phyloP scores from a whole-genome alignment of 352 stramenopile genomes.

The Globisporangium megalacanthum region DNA sequence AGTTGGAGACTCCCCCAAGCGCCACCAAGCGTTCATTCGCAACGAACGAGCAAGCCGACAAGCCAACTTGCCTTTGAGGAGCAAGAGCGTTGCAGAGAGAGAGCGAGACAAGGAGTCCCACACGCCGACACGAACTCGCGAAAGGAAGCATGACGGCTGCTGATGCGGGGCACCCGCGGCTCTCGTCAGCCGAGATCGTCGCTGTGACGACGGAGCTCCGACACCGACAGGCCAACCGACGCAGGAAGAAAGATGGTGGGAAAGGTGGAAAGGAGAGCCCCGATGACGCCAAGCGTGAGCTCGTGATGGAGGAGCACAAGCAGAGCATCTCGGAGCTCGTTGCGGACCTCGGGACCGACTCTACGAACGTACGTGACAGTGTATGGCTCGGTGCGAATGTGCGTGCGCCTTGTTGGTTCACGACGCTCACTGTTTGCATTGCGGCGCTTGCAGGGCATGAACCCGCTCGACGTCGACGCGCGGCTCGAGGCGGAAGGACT shows the following conservation, averaged over 20 bases:
- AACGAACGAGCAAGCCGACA: too few relatives aligned
- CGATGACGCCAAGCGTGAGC: conserved; percentile 73
- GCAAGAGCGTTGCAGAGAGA: too few relatives aligned
- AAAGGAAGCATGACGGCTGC: conserved; percentile 15
- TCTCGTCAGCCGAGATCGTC: conserved; percentile 82
- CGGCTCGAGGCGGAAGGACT: conserved; percentile 52
- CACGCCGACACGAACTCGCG: too few relatives aligned
- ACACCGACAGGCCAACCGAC: conserved; percentile 47
- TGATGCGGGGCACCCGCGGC: conserved; percentile 26
- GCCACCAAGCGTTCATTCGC: too few relatives aligned
- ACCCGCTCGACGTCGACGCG: conserved; percentile 41
- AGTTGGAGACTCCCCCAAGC: too few relatives aligned
- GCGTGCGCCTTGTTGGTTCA: background rate
- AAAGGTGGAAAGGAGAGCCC: conserved; percentile 38
- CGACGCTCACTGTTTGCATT: background rate
- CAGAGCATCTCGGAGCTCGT: conserved; percentile 59
- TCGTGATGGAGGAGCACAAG: conserved; percentile 82
- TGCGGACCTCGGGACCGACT: conserved; percentile 54
- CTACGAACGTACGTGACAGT: conserved; percentile 32
- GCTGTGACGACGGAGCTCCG: conserved; percentile 77
- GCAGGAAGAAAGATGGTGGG: conserved; percentile 53
- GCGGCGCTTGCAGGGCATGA: conserved; percentile 46
- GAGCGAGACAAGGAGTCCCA: too few relatives aligned
- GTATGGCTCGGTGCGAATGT: background rate
- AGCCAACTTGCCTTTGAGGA: too few relatives aligned